Evolutionary conservation across 1,139 yeast species (phyloP), one percentile per base, ranked within the genome.

Genomic region (Pichia sp.): DNA sequence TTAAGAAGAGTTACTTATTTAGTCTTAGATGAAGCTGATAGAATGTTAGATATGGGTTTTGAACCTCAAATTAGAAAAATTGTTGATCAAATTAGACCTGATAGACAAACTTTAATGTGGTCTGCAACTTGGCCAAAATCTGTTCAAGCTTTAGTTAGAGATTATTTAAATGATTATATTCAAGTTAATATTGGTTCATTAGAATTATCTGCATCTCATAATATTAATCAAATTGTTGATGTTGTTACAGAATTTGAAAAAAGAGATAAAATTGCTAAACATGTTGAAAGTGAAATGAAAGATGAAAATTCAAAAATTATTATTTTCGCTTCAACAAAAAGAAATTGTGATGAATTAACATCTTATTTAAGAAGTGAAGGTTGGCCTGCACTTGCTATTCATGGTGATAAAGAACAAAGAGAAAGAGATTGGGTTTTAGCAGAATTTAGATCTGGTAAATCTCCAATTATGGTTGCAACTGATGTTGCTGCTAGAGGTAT

Each of bases 401-500:
- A 92, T 68, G 99, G 99, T 75, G 99, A 94, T 72, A 92, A 92
- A 72, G 89, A 86, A 63, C 98, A 92, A 75, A 80, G 83, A 66
- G 98, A 92, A 73, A 90, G 98, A 78, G 98, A 92, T 72, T 92
- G 97, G 97, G 98, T 92, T 59, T 76, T 92, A 71, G 78, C 75
- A 59, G 96, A 92, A 72, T 92, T 92, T 76, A 86, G 85, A 77
- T 68, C 81, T 53, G 97, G 97, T 60, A 85, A 83, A 68, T 82
- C 95, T 50, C 96, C 97, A 58, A 85, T 92, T 65, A 89, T 92
- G 97, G 96, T 90, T 67, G 98, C 98, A 56, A 92, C 98, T 59
- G 98, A 92, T 72, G 98, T 92, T 69, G 98, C 98, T 54, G 96
- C 98, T 59, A 88, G 98, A 80, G 98, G 98, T 82, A 90, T 92